A percentile compares a stretch with the other conserved stretches of the same genome.
These are phyloP conservation scores for Torulaspora globosa DNA, from an alignment of 1,139 yeast genomes.

Conservation along the genomic window DNA sequence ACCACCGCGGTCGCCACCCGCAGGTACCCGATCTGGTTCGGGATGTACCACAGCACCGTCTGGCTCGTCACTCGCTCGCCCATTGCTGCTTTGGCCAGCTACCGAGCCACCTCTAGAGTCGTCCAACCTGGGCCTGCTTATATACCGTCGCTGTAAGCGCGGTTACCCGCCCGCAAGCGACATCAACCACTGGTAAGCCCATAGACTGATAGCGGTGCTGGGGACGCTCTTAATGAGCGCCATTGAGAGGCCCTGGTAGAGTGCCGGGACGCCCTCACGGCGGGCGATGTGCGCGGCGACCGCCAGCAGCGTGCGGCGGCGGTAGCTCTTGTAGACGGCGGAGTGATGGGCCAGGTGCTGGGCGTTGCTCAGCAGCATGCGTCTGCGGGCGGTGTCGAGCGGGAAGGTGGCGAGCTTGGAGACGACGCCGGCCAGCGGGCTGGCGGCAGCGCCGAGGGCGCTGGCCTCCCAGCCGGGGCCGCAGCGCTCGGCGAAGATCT, in stretches of 20 bases:
- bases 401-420: slow-evolving; percentile 81
- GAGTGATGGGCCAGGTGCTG: slow-evolving; percentile 26
- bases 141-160: not conserved
- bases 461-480: slow-evolving; percentile 16
- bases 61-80: slow-evolving; percentile 30
- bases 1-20: slow-evolving; percentile 77
- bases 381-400: slow-evolving; percentile 72
- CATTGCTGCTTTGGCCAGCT: too few species aligned
- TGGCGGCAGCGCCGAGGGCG: slow-evolving; percentile 61
- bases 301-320: slow-evolving; percentile 23
- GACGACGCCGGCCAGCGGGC: slow-evolving; percentile 69
- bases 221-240: slow-evolving; percentile 77
- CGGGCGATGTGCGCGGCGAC: slow-evolving; percentile 42
- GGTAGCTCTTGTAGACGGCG: slow-evolving; percentile 20
- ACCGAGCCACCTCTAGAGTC: not conserved
- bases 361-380: slow-evolving; percentile 60
- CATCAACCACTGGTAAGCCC: slow-evolving; percentile 55
- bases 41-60: slow-evolving; percentile 72
- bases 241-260: slow-evolving; percentile 69
- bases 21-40: slow-evolving; percentile 85
- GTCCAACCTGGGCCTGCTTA: not conserved
- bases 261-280: slow-evolving; percentile 59
- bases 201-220: slow-evolving; percentile 72
- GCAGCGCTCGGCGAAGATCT: slow-evolving; percentile 20
- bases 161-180: slow-evolving; percentile 15